Evolutionary conservation across 176 grass and related monocot genomes (phyloP).

Genomic region (Cenchrus purpureus): DNA sequence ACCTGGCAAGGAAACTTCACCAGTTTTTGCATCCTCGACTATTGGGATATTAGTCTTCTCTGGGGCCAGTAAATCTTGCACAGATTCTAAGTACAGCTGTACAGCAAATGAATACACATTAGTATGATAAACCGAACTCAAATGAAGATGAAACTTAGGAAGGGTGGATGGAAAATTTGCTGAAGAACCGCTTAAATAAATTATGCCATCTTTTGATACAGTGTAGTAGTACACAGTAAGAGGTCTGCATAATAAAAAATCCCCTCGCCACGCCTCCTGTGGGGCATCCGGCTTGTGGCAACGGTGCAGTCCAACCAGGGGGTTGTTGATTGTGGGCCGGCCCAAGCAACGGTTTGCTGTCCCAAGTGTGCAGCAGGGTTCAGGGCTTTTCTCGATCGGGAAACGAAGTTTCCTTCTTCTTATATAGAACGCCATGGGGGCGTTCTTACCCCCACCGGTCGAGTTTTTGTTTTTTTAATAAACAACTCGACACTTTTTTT

Average conservation of each 20-base stretch:
- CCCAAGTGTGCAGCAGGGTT: too few species aligned
- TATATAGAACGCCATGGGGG: too few species aligned
- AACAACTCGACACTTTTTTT: background rate
- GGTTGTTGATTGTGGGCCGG: too few species aligned
- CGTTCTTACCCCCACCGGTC: too few species aligned
- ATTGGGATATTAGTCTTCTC: conserved; percentile 92
- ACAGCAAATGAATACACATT: conserved; percentile 49
- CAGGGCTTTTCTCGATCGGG: too few species aligned
- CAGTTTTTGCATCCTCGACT: conserved; percentile 82
- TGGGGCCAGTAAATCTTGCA: conserved; percentile 92
- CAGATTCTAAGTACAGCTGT: conserved; percentile 88
- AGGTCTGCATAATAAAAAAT: background rate
- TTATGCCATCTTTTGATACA: background rate
- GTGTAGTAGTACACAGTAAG: background rate
- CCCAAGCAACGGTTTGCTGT: too few species aligned
- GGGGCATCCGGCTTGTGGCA: too few species aligned
- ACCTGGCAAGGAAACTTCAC: conserved; percentile 84
- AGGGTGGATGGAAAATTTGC: background rate
- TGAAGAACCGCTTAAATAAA: conserved; percentile 22
- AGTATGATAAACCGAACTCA: conserved; percentile 30
- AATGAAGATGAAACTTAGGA: background rate
- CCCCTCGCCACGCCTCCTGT: too few species aligned
- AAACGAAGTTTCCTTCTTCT: too few species aligned
- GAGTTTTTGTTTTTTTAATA: too few species aligned
- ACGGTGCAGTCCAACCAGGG: too few species aligned